Conservation (phyloP, 148 eudicot species). For the Bassia scoparia region DNA sequence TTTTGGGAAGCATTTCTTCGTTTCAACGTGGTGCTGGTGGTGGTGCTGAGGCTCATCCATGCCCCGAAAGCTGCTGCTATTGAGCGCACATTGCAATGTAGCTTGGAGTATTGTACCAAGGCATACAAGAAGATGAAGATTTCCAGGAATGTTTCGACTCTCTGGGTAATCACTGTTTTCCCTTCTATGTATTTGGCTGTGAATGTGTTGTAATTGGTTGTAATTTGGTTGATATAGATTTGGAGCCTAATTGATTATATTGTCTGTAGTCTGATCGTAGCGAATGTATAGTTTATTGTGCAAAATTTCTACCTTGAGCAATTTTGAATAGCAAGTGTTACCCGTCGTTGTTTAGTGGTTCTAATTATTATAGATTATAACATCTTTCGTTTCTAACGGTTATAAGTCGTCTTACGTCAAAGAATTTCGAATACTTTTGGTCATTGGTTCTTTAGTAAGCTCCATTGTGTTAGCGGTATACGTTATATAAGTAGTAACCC, state of each 20-base stretch:
- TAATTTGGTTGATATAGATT: not conserved
- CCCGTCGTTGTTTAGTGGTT: no score
- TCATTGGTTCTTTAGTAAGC: no score
- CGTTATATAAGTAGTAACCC: no score
- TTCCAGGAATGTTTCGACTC: slow-evolving; percentile 57
- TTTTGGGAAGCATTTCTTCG: slow-evolving; percentile 56
- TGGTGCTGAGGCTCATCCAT: slow-evolving; percentile 37
- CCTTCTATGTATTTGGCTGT: not conserved
- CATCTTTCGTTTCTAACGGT: no score
- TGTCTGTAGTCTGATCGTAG: no score
- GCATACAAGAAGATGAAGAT: slow-evolving; percentile 85
- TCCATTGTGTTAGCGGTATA: no score
- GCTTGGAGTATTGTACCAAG: slow-evolving; percentile 78
- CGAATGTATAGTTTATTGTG: no score
- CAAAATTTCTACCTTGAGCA: no score
- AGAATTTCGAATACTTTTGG: no score
- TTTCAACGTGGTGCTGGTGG: slow-evolving; percentile 40
- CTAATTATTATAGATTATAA: no score
- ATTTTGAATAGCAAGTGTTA: no score
- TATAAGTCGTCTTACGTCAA: no score
- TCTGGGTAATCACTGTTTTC: slow-evolving; percentile 41
- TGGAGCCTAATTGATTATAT: not conserved
- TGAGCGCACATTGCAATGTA: slow-evolving; percentile 58
- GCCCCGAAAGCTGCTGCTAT: slow-evolving; percentile 55
- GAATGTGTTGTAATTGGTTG: not conserved